phyloP scores from a whole-genome alignment of 345 rosid genomes.

The Eucalyptus guilfoylei region DNA sequence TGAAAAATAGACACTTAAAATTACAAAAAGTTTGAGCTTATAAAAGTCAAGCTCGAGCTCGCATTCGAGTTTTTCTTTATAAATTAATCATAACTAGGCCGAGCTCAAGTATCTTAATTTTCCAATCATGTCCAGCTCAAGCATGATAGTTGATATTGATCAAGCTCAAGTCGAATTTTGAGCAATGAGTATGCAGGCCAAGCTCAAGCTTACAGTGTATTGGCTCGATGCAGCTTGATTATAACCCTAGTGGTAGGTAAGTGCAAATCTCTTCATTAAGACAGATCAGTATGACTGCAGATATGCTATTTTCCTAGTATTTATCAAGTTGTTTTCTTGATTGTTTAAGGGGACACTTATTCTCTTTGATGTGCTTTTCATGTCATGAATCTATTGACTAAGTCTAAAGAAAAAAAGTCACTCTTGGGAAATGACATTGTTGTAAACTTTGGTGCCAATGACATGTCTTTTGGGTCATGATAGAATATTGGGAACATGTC shows the following conservation, averaged over 20 bases:
- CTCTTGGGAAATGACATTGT: neutral
- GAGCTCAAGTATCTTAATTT: too few species aligned
- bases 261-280: neutral
- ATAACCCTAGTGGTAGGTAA: neutral
- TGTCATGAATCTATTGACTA: neutral
- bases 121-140: too few species aligned
- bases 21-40: neutral
- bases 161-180: neutral
- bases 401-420: neutral
- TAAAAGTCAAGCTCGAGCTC: neutral
- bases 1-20: neutral
- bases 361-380: neutral
- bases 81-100: accelerated
- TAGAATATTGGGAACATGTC: neutral
- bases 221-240: neutral
- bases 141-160: neutral
- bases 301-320: neutral
- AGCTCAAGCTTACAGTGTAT: neutral
- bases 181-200: neutral
- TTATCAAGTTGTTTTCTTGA: neutral
- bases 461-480: neutral
- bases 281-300: neutral
- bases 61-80: neutral
- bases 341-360: neutral
- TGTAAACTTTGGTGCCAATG: neutral